phyloP scores from a whole-genome alignment of 306 rosid genomes.

The Prunus campanulata region DNA sequence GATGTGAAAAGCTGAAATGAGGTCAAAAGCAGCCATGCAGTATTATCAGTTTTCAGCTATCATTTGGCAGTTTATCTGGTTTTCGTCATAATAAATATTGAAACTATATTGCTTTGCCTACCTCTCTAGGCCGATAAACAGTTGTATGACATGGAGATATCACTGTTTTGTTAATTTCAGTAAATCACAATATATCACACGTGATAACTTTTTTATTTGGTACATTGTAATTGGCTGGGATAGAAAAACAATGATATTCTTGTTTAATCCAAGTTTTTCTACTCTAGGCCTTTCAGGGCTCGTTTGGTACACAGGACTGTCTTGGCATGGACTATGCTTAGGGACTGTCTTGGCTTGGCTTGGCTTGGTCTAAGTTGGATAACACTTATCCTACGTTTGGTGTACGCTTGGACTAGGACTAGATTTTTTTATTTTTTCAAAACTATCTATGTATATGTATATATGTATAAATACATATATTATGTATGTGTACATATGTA shows the following conservation, averaged over 20 bases:
- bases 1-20: neutral
- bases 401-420: no score
- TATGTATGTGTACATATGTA: no score
- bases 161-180: fast-evolving
- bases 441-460: no score
- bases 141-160: fast-evolving
- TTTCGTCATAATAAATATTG: neutral
- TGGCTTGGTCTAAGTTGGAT: no score
- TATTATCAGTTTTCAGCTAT: neutral
- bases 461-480: no score
- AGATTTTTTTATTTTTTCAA: no score
- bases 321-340: no score
- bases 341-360: no score
- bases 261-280: neutral
- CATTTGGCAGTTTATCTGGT: neutral
- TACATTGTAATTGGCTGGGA: fast-evolving
- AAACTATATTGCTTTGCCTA: neutral
- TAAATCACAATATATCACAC: fast-evolving
- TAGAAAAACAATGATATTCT: no score
- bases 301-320: no score
- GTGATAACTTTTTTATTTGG: fast-evolving
- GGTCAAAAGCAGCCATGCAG: neutral
- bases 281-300: neutral
- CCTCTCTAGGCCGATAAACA: neutral
- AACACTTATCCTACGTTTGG: no score